phyloP scores from a whole-genome alignment of 352 stramenopile genomes.

The Hyaloperonospora arabidopsidis region DNA sequence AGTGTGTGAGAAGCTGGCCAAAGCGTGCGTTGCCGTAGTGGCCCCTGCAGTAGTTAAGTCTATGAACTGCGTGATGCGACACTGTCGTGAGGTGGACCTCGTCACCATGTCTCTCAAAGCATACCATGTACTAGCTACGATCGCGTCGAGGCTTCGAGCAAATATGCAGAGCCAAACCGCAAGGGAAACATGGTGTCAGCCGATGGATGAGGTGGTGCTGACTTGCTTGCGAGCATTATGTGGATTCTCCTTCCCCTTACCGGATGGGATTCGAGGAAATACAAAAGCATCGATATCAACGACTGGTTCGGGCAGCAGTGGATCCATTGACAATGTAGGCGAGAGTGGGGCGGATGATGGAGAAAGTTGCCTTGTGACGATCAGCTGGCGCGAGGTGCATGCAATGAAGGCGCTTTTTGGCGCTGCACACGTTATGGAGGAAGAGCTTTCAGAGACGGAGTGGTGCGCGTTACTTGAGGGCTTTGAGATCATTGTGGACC shows the following conservation, averaged over 20 bases:
- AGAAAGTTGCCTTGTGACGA: slow-evolving; percentile 51
- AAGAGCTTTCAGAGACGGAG: slow-evolving; percentile 66
- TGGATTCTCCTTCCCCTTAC: slow-evolving; percentile 72
- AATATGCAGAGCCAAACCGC: slow-evolving; percentile 38
- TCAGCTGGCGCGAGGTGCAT: slow-evolving; percentile 80
- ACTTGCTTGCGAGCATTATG: slow-evolving; percentile 65
- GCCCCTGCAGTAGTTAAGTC: slow-evolving; percentile 65
- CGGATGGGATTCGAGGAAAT: slow-evolving; percentile 50
- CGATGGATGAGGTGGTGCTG: slow-evolving; percentile 71
- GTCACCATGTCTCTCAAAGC: slow-evolving; percentile 78
- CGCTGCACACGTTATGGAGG: slow-evolving; percentile 79
- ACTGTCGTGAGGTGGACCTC: slow-evolving; percentile 76
- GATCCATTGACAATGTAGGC: slow-evolving; percentile 27
- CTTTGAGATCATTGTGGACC: slow-evolving; percentile 74
- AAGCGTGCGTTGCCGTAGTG: slow-evolving; percentile 54
- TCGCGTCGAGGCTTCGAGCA: slow-evolving; percentile 54
- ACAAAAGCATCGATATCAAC: slow-evolving; percentile 31
- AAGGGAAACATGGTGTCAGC: slow-evolving; percentile 34
- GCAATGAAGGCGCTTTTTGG: slow-evolving; percentile 85
- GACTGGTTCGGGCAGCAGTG: slow-evolving; percentile 15
- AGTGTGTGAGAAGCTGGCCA: slow-evolving; percentile 41
- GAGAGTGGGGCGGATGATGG: slow-evolving; percentile 44
- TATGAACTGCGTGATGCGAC: slow-evolving; percentile 67
- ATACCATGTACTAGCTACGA: slow-evolving; percentile 75
- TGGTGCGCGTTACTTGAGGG: slow-evolving; percentile 71